Evolutionary conservation across 257 asterid species (phyloP).

Genomic region (Nicotiana tomentosiformis): DNA sequence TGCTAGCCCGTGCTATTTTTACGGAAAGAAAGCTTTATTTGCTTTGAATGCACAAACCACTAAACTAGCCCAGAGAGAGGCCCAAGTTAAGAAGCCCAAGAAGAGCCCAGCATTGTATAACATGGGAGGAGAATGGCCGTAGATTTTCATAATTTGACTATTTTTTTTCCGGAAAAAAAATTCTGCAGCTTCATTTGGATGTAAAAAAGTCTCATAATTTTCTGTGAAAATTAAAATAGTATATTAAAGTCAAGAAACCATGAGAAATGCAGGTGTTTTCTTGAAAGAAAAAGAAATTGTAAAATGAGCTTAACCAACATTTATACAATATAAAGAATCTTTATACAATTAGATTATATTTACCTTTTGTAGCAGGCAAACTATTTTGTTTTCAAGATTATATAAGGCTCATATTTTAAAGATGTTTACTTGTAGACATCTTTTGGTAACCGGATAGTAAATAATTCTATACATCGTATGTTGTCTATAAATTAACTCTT

Average conservation of each 20-base stretch:
- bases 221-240: constrained; percentile 2
- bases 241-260: neutral
- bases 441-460: too few relatives aligned
- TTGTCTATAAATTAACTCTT: too few relatives aligned
- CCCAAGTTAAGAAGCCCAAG: neutral
- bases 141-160: too few relatives aligned
- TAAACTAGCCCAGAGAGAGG: neutral
- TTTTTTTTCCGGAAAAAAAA: too few relatives aligned
- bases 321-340: too few relatives aligned
- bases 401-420: too few relatives aligned
- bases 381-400: too few relatives aligned
- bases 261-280: neutral
- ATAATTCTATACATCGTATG: too few relatives aligned
- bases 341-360: too few relatives aligned
- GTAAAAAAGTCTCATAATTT: neutral
- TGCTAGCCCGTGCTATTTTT: too few relatives aligned
- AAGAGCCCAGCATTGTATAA: neutral
- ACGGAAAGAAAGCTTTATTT: neutral
- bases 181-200: neutral
- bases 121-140: neutral
- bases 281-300: neutral
- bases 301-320: neutral
- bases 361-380: too few relatives aligned
- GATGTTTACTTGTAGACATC: too few relatives aligned
- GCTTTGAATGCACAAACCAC: neutral